Base-by-base conservation (phyloP, 768 basidiomycete genomes). In the Russula emetica region DNA sequence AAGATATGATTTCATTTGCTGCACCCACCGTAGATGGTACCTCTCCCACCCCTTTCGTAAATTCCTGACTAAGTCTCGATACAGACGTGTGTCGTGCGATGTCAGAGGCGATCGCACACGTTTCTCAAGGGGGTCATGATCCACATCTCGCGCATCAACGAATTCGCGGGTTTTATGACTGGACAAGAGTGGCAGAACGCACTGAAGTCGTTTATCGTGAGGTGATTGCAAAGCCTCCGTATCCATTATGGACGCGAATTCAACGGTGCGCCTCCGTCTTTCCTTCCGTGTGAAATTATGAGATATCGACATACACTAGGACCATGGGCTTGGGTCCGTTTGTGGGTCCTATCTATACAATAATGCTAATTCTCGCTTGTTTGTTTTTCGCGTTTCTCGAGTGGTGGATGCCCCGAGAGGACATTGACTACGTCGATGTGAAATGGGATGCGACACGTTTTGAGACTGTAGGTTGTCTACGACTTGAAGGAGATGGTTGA, bases 1-100 rank as follows among this genome's bases (percentile, higher is more conserved):
- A 85, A 62, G 92, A 96, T 69, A 91, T 98, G 90, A 94, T 98
- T 63, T 92, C 91, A 55, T 97, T 98, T 71, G 93, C 95, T 0
- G 84, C 86, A 60, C 94, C 96, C 0, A 91, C 98, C 47, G 94
- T 92, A 74, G 93, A 97, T 68, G 96, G 96, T 94, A 57, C 36
- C 83, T 47, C 16, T 53, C 22, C 9, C 28, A 10, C 11, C 34
- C 16, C 18, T 14, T 51, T 47, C 18, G 32, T 36, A 22, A 16
- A 20, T 5, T 49, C 24, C n/a, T 32, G 3, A 8, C 53, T 52
- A 57, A 62, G 9, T 51, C 20, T 26, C 34, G 32, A 24, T 22
- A 5, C 69, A 97, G 95, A 96, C 72, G 84, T 98, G 13, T 82
- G 96, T 53, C 81, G 86, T 5, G 93, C 94, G 0, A 82, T 97